phyloP scores from a whole-genome alignment of 345 rosid genomes.

The Aegle marmelos region DNA sequence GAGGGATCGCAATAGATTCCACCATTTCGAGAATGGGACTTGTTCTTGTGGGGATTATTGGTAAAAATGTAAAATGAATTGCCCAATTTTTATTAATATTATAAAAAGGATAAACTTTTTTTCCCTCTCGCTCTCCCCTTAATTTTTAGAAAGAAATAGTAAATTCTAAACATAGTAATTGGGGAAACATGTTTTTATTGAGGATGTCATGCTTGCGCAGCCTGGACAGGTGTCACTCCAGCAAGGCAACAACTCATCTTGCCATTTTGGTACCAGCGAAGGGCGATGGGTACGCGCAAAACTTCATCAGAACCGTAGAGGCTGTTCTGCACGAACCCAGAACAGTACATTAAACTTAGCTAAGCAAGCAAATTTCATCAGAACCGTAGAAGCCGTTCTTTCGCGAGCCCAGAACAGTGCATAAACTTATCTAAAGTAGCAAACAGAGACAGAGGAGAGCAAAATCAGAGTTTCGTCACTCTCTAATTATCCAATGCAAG shows the following conservation, averaged over 20 bases:
- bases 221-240: background rate
- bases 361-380: too few species aligned
- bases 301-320: background rate
- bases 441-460: background rate
- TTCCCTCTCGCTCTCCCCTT: background rate
- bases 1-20: conserved; percentile 42
- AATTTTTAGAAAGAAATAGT: background rate
- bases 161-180: background rate
- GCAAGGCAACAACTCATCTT: background rate
- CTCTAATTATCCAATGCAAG: background rate
- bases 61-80: conserved; percentile 9
- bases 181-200: background rate
- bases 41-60: conserved; percentile 43
- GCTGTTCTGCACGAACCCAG: background rate
- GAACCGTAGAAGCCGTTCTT: background rate
- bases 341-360: too few species aligned
- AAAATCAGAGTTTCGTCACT: background rate
- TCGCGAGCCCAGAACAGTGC: background rate
- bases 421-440: background rate
- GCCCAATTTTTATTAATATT: background rate
- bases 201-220: background rate
- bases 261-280: background rate
- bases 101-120: too few species aligned
- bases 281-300: background rate
- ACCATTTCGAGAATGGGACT: conserved; percentile 34